phyloP scores from a whole-genome alignment of 768 basidiomycete genomes.

The Artomyces pyxidatus region DNA sequence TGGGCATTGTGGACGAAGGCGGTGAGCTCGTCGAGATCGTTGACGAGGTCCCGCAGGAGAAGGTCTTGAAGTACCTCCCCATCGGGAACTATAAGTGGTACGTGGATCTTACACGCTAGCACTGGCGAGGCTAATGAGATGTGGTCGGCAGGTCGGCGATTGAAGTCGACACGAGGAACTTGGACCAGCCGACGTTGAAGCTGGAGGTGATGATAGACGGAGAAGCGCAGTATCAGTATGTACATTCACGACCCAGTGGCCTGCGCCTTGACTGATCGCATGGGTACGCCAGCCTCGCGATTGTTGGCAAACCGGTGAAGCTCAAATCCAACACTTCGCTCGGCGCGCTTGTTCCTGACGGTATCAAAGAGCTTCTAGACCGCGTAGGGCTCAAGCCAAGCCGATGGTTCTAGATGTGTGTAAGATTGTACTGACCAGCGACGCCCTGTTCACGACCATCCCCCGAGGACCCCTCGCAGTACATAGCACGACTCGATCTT shows the following conservation, averaged over 20 bases:
- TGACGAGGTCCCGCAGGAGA: conserved; percentile 43
- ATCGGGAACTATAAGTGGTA: conserved; percentile 64
- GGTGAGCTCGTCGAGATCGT: conserved; percentile 16
- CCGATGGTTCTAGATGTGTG: conserved; percentile 53
- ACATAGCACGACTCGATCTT: too few relatives aligned
- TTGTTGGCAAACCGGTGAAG: conserved; percentile 40
- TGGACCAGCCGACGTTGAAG: conserved; percentile 39
- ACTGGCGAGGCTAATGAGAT: background rate
- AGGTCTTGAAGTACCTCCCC: conserved; percentile 51
- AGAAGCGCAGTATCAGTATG: conserved; percentile 42
- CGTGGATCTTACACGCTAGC: conserved; percentile 15
- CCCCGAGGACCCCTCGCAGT: too few relatives aligned
- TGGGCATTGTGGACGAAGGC: conserved; percentile 18
- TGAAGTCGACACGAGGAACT: conserved; percentile 58
- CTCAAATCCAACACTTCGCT: conserved; percentile 35
- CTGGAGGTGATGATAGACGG: conserved; percentile 60
- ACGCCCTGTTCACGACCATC: too few relatives aligned
- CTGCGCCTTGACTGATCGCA: background rate
- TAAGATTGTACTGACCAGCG: too few relatives aligned
- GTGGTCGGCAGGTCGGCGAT: conserved; percentile 46
- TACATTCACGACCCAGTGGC: background rate
- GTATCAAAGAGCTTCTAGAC: conserved; percentile 47
- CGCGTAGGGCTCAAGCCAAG: conserved; percentile 46
- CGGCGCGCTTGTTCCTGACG: conserved; percentile 37
- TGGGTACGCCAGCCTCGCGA: conserved; percentile 40